Base-by-base conservation (phyloP, 2,329 filamentous ascomycete genomes). In the Colletotrichum sp. region DNA sequence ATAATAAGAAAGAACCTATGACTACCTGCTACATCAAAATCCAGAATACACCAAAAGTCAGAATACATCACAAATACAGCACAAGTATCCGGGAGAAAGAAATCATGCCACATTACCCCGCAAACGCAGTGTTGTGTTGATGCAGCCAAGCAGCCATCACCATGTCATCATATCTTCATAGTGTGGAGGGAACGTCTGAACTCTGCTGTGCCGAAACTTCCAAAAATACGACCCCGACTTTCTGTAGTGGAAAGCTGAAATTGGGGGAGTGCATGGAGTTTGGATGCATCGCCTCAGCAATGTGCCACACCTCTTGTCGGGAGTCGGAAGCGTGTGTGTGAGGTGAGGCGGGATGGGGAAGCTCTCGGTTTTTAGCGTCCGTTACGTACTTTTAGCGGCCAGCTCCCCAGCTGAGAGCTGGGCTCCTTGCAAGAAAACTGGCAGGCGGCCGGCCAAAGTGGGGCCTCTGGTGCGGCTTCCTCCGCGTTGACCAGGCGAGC, bases 401-500 rank as follows among this genome's bases (percentile, higher is more conserved):
- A 39, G n/a, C n/a, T 34, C 34, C 21, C 32, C 30, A 64, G 62
- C 62, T 64, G 21, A 66, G 8, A 52, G 34, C n/a, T 26, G 8
- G 36, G 34, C n/a, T 26, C 34, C 32, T 3, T 26, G 34, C 28
- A 63, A 39, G 21, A 24, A 59, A 21, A 32, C n/a, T 52, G 44
- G 44, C 15, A 28, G 62, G 18, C 59, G 63, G 70, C 44, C 24
- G 63, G 66, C 32, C 24, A 49, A 32, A 71, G 68, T 71, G 68
- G 68, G 30, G 68, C 59, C 6, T 4, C 6, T 30, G 15, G 60
- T 13, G 26, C 75, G 75, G 75, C 75, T 67, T 73, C 73, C 71
- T 70, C 74, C 68, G 69, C 60, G 65, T 76, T 72, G 57, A 66
- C 76, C 12, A 32, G 76, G 59, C 64, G 68, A 69, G 76, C 62